Base-by-base conservation (phyloP, 352 stramenopile species). In the Phytophthora palmivora region DNA sequence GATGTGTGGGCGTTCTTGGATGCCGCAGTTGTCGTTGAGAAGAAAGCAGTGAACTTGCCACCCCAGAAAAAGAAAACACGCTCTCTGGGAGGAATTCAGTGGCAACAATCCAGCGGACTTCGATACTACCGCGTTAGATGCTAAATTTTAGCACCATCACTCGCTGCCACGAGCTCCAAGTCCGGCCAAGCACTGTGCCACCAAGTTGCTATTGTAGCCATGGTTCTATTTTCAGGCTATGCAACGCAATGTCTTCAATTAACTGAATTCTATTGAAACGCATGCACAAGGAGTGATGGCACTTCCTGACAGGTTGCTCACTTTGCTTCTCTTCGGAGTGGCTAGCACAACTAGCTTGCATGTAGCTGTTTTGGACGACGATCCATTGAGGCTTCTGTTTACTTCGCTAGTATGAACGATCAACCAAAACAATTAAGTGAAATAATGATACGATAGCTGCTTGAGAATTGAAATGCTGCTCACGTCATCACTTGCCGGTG, bases 181-280 rank as follows among this genome's bases (percentile, higher is more conserved):
- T 43, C 24, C 33, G 7, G 14, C 37, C 26, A 32, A 4, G 26
- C 8, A 32, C 26, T 9, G n/a, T n/a, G n/a, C n/a, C 12, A 32
- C 16, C 14, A 51, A 39, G 8, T 24, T 36, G 19, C 32, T 19
- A 22, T 47, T 47, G 19, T 14, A 6, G 32, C 19, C 8, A 18
- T 24, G 39, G 16, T 42, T 45, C 47, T 22, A 15, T 47, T 36
- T 48, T 58, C 12, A 14, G 28, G 38, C 26, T 18, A n/a, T 30
- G 38, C 19, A 58, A 58, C 50, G 50, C 50, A 58, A 58, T 11
- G 22, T 39, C 8, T 52, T 24, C 44, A 24, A 21, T 10, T 26
- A 42, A 18, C 22, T 24, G 39, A 16, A n/a, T 28, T 45, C 39
- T 9, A 45, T 28, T 28, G 39, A 45, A 45, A 45, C 39, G 39